Evolutionary conservation across 2,329 filamentous ascomycete species (phyloP).

Genomic region (Ceratocystiopsis brevicomis): DNA sequence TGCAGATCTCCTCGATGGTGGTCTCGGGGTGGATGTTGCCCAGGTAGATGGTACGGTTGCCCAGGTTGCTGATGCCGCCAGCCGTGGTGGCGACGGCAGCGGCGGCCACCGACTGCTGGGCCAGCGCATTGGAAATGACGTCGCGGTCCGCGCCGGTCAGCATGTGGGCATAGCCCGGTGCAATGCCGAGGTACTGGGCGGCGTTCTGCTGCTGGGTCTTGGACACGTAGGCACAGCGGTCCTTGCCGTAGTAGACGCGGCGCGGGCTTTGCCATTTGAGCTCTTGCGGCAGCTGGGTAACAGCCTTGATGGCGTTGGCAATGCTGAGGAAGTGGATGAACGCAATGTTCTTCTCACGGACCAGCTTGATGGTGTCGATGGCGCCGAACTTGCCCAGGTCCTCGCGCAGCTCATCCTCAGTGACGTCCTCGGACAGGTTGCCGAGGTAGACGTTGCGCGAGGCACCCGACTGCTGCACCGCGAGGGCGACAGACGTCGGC

Average conservation of each 20-base stretch:
- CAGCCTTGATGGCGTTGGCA: slow-evolving; percentile 94
- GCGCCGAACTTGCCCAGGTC: slow-evolving; percentile 91
- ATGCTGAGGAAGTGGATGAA: slow-evolving; percentile 97
- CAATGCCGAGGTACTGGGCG: slow-evolving; percentile 92
- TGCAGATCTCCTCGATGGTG: slow-evolving; percentile 98
- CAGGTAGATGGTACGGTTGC: slow-evolving; percentile 92
- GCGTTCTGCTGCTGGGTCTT: slow-evolving; percentile 99
- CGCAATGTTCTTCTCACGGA: slow-evolving; percentile 92
- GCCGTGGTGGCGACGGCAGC: slow-evolving; percentile 92
- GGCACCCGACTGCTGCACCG: slow-evolving; percentile 90
- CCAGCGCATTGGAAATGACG: slow-evolving; percentile 85
- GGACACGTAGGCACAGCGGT: slow-evolving; percentile 93
- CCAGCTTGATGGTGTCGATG: slow-evolving; percentile 94
- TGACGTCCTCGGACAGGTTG: slow-evolving; percentile 75
- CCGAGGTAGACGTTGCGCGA: slow-evolving; percentile 95
- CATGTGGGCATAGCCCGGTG: slow-evolving; percentile 89
- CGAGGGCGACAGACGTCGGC: slow-evolving; percentile 88
- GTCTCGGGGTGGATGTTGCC: slow-evolving; percentile 98
- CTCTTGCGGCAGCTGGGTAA: slow-evolving; percentile 89
- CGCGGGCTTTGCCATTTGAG: slow-evolving; percentile 90
- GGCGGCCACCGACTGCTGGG: slow-evolving; percentile 92
- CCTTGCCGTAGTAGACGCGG: slow-evolving; percentile 96
- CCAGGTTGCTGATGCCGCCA: slow-evolving; percentile 90
- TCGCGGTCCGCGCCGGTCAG: slow-evolving; percentile 91
- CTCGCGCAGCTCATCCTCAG: slow-evolving; percentile 82